Conservation (phyloP, 225 moss, liverwort and hornwort genomes). For the Pleurozium schreberi region DNA sequence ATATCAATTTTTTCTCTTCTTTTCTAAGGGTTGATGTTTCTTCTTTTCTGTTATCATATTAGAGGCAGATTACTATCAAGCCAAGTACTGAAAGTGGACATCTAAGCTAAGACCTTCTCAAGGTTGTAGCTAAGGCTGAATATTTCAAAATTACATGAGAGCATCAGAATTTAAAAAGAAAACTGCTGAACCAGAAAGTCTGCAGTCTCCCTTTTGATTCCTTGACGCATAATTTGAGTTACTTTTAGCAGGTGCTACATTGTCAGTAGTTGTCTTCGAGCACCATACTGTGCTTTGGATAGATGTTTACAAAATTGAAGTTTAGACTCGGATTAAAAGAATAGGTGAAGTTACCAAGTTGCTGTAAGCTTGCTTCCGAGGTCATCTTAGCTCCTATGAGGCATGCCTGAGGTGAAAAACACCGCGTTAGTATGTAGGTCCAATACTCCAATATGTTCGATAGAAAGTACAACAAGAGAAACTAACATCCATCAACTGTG, state of each 20-base stretch:
- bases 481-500: not conserved
- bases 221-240: not conserved
- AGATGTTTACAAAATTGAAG: not conserved
- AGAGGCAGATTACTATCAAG: not conserved
- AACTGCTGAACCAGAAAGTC: not conserved
- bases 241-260: not conserved
- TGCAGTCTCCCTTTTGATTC: not conserved
- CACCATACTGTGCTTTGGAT: not conserved
- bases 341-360: not conserved
- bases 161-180: not conserved
- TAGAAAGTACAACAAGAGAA: not conserved
- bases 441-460: not conserved
- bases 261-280: no score
- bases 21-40: no score
- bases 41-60: not conserved
- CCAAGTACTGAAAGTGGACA: not conserved
- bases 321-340: not conserved
- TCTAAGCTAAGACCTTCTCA: not conserved
- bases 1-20: no score
- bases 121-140: not conserved
- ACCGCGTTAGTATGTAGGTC: not conserved
- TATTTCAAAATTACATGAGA: not conserved
- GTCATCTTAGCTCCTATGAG: constrained; percentile 23
- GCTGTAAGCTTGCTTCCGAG: not conserved
- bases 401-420: constrained; percentile 22